Evolutionary conservation across 345 rosid species (phyloP), one percentile per base, ranked within the genome.

Genomic region (Salix caprea): DNA sequence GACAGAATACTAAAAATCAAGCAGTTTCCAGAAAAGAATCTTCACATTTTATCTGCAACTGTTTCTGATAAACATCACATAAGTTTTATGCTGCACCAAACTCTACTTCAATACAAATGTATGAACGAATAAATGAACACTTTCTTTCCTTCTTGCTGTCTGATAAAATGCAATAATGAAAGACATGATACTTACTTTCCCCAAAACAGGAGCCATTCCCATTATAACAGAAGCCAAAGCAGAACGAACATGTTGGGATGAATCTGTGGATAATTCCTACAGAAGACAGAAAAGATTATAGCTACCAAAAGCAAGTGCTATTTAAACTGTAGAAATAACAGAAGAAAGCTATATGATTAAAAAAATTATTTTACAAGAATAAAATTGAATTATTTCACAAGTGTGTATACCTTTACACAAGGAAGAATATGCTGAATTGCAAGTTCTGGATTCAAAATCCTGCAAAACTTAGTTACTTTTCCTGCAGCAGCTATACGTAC

Each of bases 401-500:
- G 60, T 44, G 39, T 65, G 37, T 26, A 46, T 86, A 95, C 99
- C 94, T 95, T 91, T 67, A 95, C 96, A 75, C 94, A 91, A 26
- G 97, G 97, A 82, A 95, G 96, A 78, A 95, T 89, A 58, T 90
- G 88, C 69, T 88, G 97, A 77, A 89, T 86, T 65, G 97, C 89
- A 67, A 93, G 94, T 82, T 95, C 97, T 28, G 97, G 97, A 77
- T 76, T 93, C 81, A 95, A 83, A 73, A 93, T 93, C 80, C 91
- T 88, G 83, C 96, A 93, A 83, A 95, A 95, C 83, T 93, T 95
- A 4, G 99, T 93, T 42, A 91, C 96, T 90, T 93, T 93, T 23
- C 97, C 97, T 65, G 97, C 97, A 79, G 99, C 97, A 56, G 99
- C 99, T 79, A 93, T 95, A 54, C 99, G 93, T 40, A 95, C 97